Evolutionary conservation across 345 rosid genomes (phyloP).

Genomic region (Zanthoxylum bungeanum): DNA sequence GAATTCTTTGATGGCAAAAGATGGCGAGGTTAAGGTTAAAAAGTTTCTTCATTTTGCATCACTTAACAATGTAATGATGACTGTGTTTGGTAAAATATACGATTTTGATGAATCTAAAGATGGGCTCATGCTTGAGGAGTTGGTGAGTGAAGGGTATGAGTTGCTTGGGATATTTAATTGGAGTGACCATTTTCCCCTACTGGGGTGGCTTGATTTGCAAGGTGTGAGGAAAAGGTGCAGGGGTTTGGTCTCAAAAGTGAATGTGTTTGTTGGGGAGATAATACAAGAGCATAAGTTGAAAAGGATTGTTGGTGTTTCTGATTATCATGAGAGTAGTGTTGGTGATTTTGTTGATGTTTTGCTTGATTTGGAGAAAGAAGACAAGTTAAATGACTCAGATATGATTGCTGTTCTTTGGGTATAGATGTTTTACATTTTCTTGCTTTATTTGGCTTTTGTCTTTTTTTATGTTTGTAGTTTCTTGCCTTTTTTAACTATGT

Average conservation of each 20-base stretch:
- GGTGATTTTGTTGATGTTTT: constrained; percentile 49
- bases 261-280: constrained; percentile 52
- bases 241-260: constrained; percentile 41
- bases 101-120: constrained; percentile 27
- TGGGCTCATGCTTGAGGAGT: constrained; percentile 32
- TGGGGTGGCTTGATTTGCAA: constrained; percentile 38
- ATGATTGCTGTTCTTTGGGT: constrained; percentile 60
- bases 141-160: constrained; percentile 48
- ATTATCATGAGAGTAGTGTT: constrained; percentile 13
- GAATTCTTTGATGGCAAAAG: constrained; percentile 16
- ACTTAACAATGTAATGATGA: constrained; percentile 46
- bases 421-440: neutral
- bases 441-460: neutral
- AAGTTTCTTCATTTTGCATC: constrained; percentile 42
- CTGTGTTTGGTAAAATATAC: constrained; percentile 44
- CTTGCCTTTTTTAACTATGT: neutral
- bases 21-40: constrained; percentile 33
- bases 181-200: constrained; percentile 47
- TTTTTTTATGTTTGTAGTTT: neutral
- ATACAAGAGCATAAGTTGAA: constrained; percentile 51
- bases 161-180: constrained; percentile 69
- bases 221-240: constrained; percentile 43
- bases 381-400: constrained; percentile 38
- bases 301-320: constrained; percentile 18
- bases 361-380: constrained; percentile 43